Percentiles rank a stretch among this genome's conserved stretches.
Conservation (phyloP, 345 rosid genomes). For the Bruguiera gymnorhiza region DNA sequence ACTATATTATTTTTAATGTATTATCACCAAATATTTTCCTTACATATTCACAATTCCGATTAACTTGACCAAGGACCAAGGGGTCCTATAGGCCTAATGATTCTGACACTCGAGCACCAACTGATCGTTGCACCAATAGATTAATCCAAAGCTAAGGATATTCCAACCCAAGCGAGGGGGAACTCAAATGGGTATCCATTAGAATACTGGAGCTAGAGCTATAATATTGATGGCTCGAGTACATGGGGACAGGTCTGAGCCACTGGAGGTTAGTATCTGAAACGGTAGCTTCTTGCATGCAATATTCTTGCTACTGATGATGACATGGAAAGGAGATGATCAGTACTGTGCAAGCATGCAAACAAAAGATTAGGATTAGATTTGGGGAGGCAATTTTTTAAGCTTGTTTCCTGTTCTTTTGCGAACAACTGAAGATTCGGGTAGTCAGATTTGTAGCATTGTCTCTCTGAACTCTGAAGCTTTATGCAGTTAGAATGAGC, state of each 20-base stretch:
- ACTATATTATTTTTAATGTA: too few species aligned
- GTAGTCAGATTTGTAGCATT: constrained; percentile 32
- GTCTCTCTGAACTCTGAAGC: constrained; percentile 22
- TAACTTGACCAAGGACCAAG: too few species aligned
- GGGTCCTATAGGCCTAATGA: too few species aligned
- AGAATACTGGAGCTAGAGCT: background rate
- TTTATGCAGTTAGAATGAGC: constrained; percentile 51
- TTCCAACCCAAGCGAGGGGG: too few species aligned
- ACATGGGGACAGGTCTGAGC: background rate
- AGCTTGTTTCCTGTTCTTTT: constrained; percentile 32
- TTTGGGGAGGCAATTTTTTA: constrained; percentile 27
- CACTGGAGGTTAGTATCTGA: constrained; percentile 9
- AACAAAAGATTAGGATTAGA: constrained; percentile 29
- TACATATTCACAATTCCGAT: too few species aligned
- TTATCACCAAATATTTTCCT: too few species aligned
- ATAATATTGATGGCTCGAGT: background rate
- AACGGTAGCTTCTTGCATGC: background rate
- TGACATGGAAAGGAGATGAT: constrained; percentile 36
- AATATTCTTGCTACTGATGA: constrained; percentile 2
- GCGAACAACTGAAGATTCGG: constrained; percentile 47
- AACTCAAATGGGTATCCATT: background rate
- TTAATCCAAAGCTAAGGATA: too few species aligned
- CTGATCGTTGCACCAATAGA: too few species aligned
- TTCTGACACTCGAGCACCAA: too few species aligned
- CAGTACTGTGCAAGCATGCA: constrained; percentile 41